Evolutionary conservation across 2,329 filamentous ascomycete species (phyloP), one percentile per base, ranked within the genome.

Genomic region (Endoconidiophora laricicola): DNA sequence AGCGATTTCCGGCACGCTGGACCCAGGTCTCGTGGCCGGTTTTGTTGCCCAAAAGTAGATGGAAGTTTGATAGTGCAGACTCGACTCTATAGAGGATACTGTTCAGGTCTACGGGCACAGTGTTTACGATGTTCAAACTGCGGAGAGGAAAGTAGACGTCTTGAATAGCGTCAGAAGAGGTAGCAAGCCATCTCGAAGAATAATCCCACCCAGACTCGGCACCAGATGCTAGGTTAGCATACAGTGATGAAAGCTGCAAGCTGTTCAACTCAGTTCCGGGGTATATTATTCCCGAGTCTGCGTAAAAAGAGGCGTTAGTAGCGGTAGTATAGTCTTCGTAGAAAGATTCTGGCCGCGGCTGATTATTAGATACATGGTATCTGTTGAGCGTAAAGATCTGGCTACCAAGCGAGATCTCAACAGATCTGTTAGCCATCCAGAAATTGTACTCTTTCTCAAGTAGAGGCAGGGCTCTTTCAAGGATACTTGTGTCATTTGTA

Each of bases 151-250:
- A 83, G 60, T 76, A 81, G 18, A 72, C 67, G 56, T 81, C 75
- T 23, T 65, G 62, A 33, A 70, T 70, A 5, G 78, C 76, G 58
- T 81, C 78, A 3, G 63, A 60, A 0, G 78, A 78, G 20, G 69
- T 71, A 7, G 65, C 63, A 38, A 81, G 62, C 73, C 73, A 82
- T 46, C 79, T 72, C 0, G 70, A 63, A 6, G 63, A 66, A 57
- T 81, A 83, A 59, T 83, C 79, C 72, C 74, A 77, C 24, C 79
- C 79, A 4, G 72, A 76, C 60, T 83, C 79, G 18, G 79, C 79
- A 10, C 78, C 78, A 12, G 71, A 72, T 16, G 79, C 79, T 2
- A 83, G 66, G 57, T 82, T 76, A 24, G 70, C 65, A 57, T 82
- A 83, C 3, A 82, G 62, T 0, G 59, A 58, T 1, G 65, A 70